phyloP scores from a whole-genome alignment of 495 filamentous ascomycete genomes.

The Aspergillus avenaceus region DNA sequence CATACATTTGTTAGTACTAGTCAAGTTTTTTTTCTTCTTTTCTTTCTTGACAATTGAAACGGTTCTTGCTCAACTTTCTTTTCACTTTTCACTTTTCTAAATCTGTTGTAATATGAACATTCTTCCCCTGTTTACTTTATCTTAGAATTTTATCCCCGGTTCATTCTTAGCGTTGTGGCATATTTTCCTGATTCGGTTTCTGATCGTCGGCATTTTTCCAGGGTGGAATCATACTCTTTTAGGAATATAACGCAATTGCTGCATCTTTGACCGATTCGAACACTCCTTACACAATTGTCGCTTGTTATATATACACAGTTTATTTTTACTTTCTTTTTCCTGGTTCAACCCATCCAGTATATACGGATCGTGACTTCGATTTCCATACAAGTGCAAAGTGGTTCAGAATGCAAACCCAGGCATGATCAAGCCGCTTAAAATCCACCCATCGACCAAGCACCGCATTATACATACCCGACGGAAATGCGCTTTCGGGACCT shows the following conservation, averaged over 20 bases:
- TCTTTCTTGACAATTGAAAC: too few species aligned
- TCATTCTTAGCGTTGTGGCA: neutral
- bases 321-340: too few species aligned
- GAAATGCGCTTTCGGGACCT: slow-evolving; percentile 14
- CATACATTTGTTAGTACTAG: neutral
- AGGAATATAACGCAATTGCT: neutral
- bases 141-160: neutral
- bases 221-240: neutral
- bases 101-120: neutral
- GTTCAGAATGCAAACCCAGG: slow-evolving; percentile 17
- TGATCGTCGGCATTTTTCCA: neutral
- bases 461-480: neutral
- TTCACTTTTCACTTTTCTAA: neutral
- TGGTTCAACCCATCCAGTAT: too few species aligned
- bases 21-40: neutral
- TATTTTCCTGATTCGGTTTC: neutral
- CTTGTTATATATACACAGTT: too few species aligned
- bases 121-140: neutral
- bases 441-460: neutral
- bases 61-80: neutral
- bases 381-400: too few species aligned
- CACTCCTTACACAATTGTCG: too few species aligned
- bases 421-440: slow-evolving; percentile 4
- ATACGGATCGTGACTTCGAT: too few species aligned
- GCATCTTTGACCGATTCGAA: neutral